Conservation (phyloP, 208 protist species). For the Leishmania guyanensis region DNA sequence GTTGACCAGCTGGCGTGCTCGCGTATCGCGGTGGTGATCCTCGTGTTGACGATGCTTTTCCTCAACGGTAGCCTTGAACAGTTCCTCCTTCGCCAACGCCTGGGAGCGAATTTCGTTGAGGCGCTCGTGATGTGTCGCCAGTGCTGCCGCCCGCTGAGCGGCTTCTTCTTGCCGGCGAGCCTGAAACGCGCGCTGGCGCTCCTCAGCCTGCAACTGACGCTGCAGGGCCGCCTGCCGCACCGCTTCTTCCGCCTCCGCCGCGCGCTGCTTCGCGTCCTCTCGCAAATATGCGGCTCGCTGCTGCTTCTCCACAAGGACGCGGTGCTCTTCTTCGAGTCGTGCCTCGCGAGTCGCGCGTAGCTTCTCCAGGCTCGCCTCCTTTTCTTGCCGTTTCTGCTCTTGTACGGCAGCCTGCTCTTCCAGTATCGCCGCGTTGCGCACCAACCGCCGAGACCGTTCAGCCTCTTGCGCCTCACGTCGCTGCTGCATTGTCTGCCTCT, state of each 20-base stretch:
- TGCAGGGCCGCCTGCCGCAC: conserved; percentile 47
- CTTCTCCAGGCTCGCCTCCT: conserved; percentile 55
- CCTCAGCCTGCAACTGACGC: conserved; percentile 59
- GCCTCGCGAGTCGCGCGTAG: conserved; percentile 36
- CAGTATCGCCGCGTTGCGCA: conserved; percentile 46
- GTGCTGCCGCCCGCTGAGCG: conserved; percentile 28
- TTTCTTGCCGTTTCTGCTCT: conserved; percentile 49
- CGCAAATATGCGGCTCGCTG: conserved; percentile 47
- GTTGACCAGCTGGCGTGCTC: conserved; percentile 34
- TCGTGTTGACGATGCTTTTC: conserved; percentile 48
- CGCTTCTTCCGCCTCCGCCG: conserved; percentile 51
- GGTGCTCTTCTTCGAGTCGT: conserved; percentile 42
- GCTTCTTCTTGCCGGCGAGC: conserved; percentile 42
- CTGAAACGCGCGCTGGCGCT: conserved; percentile 52
- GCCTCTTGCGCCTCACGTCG: conserved; percentile 44
- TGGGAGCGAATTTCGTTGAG: conserved; percentile 38
- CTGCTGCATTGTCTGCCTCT: conserved; percentile 32
- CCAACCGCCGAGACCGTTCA: conserved; percentile 62
- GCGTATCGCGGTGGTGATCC: conserved; percentile 33
- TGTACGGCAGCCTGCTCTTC: conserved; percentile 39
- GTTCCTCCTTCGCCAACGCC: conserved; percentile 37
- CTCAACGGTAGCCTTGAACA: conserved; percentile 28
- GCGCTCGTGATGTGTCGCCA: conserved; percentile 46
- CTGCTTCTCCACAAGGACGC: conserved; percentile 43
- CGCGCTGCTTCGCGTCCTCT: conserved; percentile 49